A percentile compares a stretch with the other conserved stretches of the same genome.
These are phyloP conservation scores for Cladochytrium replicatum DNA, from an alignment of 192 early-diverging fungal genomes.

Conservation along the genomic window DNA sequence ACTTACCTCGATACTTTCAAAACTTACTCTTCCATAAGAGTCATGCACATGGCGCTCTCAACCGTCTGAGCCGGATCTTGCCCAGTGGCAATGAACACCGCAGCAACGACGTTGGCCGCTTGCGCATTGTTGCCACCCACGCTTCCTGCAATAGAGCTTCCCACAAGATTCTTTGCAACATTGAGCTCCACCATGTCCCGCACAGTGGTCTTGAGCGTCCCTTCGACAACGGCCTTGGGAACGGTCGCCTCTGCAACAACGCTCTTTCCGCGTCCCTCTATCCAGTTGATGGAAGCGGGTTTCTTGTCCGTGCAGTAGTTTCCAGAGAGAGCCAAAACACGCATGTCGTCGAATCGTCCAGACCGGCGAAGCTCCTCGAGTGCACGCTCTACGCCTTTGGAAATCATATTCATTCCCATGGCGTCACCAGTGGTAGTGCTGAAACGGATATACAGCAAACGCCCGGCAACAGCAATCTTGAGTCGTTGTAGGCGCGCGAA, in stretches of 20 bases:
- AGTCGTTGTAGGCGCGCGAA: slow-evolving; percentile 76
- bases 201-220: slow-evolving; percentile 81
- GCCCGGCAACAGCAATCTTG: slow-evolving; percentile 75
- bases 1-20: neutral
- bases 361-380: slow-evolving; percentile 34
- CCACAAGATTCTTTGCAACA: slow-evolving; percentile 81
- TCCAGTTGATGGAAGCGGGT: slow-evolving; percentile 94
- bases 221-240: slow-evolving; percentile 63
- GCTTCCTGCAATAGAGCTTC: slow-evolving; percentile 87
- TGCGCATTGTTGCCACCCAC: slow-evolving; percentile 91
- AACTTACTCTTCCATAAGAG: slow-evolving; percentile 69
- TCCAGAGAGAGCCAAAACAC: slow-evolving; percentile 72
- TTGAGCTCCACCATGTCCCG: slow-evolving; percentile 68
- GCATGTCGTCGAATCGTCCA: slow-evolving; percentile 59
- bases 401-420: slow-evolving; percentile 99
- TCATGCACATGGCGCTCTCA: slow-evolving; percentile 86
- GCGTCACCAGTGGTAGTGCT: slow-evolving; percentile 87
- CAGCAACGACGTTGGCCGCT: slow-evolving; percentile 86
- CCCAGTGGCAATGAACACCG: slow-evolving; percentile 82
- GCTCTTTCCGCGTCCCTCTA: slow-evolving; percentile 91
- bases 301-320: slow-evolving; percentile 98
- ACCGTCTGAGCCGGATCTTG: slow-evolving; percentile 96
- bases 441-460: slow-evolving; percentile 79
- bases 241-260: slow-evolving; percentile 80
- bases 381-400: slow-evolving; percentile 84